Percentiles rank a stretch among this genome's conserved stretches.
These are phyloP conservation scores for Musa itinerans DNA, from an alignment of 176 grass and related monocot genomes.

Conservation along the genomic window DNA sequence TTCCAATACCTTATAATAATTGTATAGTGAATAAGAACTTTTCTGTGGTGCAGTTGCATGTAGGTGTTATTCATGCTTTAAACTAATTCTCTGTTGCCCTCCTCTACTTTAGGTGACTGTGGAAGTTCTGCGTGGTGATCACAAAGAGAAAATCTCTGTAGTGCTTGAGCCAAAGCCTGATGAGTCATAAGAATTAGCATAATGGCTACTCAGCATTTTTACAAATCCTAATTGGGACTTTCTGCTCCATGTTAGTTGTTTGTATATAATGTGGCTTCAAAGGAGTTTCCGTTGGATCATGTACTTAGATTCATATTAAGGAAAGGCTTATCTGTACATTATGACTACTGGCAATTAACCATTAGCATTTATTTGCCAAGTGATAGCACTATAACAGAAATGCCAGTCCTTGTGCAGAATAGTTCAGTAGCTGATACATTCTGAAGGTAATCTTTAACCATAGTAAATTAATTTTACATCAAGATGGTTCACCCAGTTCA, in stretches of 20 bases:
- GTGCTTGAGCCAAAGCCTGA: conserved; percentile 82
- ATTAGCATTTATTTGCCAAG: neutral
- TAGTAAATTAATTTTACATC: neutral
- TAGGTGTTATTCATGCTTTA: neutral
- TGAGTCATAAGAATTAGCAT: conserved; percentile 34
- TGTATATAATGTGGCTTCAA: neutral
- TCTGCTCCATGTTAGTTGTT: neutral
- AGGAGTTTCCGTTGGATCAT: neutral
- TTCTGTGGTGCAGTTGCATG: too few relatives aligned
- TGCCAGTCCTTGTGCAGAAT: neutral
- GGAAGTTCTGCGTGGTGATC: conserved; percentile 87
- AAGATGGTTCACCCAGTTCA: neutral
- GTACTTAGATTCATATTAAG: neutral
- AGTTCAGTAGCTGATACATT: neutral
- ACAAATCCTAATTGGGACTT: neutral
- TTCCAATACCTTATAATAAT: too few relatives aligned
- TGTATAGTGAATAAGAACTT: too few relatives aligned
- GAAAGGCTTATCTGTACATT: neutral
- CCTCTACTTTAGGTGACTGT: conserved; percentile 49
- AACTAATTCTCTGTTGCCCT: conserved; percentile 3
- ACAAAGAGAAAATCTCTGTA: conserved; percentile 91
- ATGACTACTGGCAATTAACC: neutral
- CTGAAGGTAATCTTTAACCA: neutral
- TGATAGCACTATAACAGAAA: neutral
- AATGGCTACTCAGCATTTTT: neutral